Base-by-base conservation (phyloP, 1,284 basidiomycete genomes). In the Cryptococcus jaspeensis region DNA sequence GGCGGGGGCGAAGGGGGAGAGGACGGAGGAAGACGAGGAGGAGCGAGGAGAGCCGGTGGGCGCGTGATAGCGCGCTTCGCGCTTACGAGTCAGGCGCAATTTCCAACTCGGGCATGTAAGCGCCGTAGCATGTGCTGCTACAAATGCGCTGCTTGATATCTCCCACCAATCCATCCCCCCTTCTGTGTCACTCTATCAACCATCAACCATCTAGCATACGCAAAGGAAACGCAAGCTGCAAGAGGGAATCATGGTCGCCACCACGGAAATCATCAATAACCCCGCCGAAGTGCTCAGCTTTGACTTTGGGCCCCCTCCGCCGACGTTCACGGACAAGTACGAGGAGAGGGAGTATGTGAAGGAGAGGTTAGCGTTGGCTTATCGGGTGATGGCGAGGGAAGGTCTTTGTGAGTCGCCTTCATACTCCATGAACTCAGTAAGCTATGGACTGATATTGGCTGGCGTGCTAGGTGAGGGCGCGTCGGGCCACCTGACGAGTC, bases 401-500 rank as follows among this genome's bases (percentile, higher is more conserved):
- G 41, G 53, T 2, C 44, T 62, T n/a, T 60, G 63, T 65, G 42
- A 46, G 63, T 56, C 22, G 20, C 22, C 35, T 11, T 25, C 16
- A 36, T 16, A 37, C 18, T 20, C 38, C 22, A n/a, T 5, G 49
- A n/a, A 13, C 15, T n/a, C 13, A 23, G 49, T 18, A 12, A n/a
- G n/a, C n/a, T n/a, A n/a, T n/a, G n/a, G n/a, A n/a, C n/a, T n/a
- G 20, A 40, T 50, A 11, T 23, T 40, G 5, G 7, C 16, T 16
- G 35, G 23, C 32, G 9, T 25, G 23, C n/a, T 40, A 66, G 65
- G 55, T 48, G 84, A 86, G 62, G 84, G 84, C 12, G 78, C 82
- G 23, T 81, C 83, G 8, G 84, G 84, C 0, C 85, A 86, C 70
- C 81, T 87, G 61, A 87, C 85, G n/a, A 81, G 84, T 47, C 79